Percentiles rank a stretch among this genome's conserved stretches.
These are phyloP conservation scores for Cajanus cajan DNA, from an alignment of 306 rosid species.

Conservation along the genomic window DNA sequence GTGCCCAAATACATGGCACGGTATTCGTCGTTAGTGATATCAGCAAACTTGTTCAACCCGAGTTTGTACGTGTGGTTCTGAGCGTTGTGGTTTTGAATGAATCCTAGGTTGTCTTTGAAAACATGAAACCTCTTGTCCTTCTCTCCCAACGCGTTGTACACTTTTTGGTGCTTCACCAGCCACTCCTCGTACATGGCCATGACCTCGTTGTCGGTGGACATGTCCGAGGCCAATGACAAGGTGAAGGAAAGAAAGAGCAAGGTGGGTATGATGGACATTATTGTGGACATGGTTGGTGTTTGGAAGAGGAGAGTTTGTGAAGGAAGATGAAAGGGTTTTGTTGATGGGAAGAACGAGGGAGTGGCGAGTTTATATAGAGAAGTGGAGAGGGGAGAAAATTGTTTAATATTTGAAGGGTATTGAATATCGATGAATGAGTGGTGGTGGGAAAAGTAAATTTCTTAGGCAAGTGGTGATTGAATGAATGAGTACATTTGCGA, in stretches of 20 bases:
- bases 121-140: slow-evolving; percentile 59
- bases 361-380: slow-evolving; percentile 22
- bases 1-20: slow-evolving; percentile 61
- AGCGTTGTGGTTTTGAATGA: slow-evolving; percentile 68
- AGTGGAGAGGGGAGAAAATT: background rate
- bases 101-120: slow-evolving; percentile 70
- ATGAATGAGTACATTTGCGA: background rate
- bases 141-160: slow-evolving; percentile 72
- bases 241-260: slow-evolving; percentile 39
- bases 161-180: slow-evolving; percentile 58
- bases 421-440: no score
- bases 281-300: slow-evolving; percentile 35
- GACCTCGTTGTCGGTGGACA: slow-evolving; percentile 49
- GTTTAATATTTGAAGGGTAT: slow-evolving; percentile 17
- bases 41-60: slow-evolving; percentile 81
- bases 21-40: slow-evolving; percentile 76
- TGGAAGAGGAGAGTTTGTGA: background rate
- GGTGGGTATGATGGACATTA: slow-evolving; percentile 7
- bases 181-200: slow-evolving; percentile 58
- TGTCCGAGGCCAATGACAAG: slow-evolving; percentile 21
- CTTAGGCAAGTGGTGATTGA: background rate
- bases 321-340: slow-evolving; percentile 2
- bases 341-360: slow-evolving; percentile 12
- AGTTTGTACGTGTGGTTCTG: slow-evolving; percentile 56
- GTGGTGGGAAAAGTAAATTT: background rate